A percentile compares a stretch with the other conserved stretches of the same genome.
These are phyloP conservation scores for Ganoderma multipileum DNA, from an alignment of 1,284 basidiomycete genomes.

Conservation along the genomic window DNA sequence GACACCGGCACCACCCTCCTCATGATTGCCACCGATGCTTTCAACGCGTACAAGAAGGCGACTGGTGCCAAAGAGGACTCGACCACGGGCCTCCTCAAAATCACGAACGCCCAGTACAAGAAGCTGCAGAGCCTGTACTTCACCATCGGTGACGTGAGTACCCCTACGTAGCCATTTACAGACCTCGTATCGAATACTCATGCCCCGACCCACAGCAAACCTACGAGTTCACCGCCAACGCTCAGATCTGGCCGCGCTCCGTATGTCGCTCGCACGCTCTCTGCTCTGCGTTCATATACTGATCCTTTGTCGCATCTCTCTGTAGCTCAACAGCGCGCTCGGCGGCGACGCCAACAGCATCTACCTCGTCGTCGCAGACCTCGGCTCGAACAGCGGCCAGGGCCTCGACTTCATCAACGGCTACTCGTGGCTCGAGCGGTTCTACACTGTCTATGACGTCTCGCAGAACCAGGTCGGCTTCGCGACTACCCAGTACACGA, in stretches of 20 bases:
- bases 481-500: slow-evolving; percentile 2
- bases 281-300: background rate
- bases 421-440: slow-evolving; percentile 14
- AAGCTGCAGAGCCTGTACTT: slow-evolving; percentile 34
- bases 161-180: background rate
- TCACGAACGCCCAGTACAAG: slow-evolving; percentile 18
- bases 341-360: slow-evolving; percentile 50
- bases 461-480: background rate
- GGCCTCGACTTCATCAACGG: slow-evolving; percentile 35
- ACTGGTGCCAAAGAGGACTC: slow-evolving; percentile 31
- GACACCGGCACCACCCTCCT: slow-evolving; percentile 43
- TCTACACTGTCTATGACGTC: background rate
- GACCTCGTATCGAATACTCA: background rate
- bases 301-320: too few relatives aligned
- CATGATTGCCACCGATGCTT: slow-evolving; percentile 39
- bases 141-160: slow-evolving; percentile 37
- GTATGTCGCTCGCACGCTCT: background rate
- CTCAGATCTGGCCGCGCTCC: slow-evolving; percentile 22
- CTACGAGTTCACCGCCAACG: slow-evolving; percentile 23
- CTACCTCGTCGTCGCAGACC: slow-evolving; percentile 52
- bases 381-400: slow-evolving; percentile 42
- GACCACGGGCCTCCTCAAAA: slow-evolving; percentile 33
- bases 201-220: background rate
- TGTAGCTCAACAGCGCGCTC: slow-evolving; percentile 47
- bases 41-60: slow-evolving; percentile 24